These are phyloP conservation scores for Blastomyces silverae DNA, from an alignment of 2,329 filamentous ascomycete genomes.

Conservation along the genomic window DNA sequence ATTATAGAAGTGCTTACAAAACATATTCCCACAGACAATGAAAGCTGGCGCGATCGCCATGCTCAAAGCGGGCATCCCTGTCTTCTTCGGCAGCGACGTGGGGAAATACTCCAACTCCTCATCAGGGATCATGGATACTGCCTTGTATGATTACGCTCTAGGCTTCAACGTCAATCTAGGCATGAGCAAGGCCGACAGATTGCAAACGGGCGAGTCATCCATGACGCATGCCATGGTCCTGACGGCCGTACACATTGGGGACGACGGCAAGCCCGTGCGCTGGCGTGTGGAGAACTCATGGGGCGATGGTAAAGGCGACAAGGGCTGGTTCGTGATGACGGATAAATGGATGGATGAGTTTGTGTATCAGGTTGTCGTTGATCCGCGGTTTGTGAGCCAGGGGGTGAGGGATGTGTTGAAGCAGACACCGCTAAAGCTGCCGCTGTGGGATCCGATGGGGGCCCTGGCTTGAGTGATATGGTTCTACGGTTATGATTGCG, in stretches of 20 bases:
- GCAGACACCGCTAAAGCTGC: conserved; percentile 63
- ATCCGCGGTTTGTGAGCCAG: conserved; percentile 59
- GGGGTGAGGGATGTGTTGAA: conserved; percentile 64
- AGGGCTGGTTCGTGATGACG: conserved; percentile 86
- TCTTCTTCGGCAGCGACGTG: conserved; percentile 87
- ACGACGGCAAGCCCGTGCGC: conserved; percentile 59
- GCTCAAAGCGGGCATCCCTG: conserved; percentile 68
- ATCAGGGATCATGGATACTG: conserved; percentile 72
- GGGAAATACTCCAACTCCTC: conserved; percentile 67
- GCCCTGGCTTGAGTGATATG: conserved; percentile 52
- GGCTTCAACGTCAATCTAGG: conserved; percentile 72
- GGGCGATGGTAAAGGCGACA: conserved; percentile 61
- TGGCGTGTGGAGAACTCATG: conserved; percentile 89
- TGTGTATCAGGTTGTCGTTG: conserved; percentile 78
- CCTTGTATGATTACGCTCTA: conserved; percentile 69
- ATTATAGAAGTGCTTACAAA: not conserved
- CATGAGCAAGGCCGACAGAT: conserved; percentile 67
- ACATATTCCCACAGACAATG: conserved; percentile 44
- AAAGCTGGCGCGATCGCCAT: conserved; percentile 69
- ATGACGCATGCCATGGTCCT: conserved; percentile 95
- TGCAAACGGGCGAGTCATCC: conserved; percentile 65
- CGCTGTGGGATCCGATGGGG: conserved; percentile 76
- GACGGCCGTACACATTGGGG: conserved; percentile 69
- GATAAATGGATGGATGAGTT: conserved; percentile 76
- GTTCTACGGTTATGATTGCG: not conserved